Base-by-base conservation (phyloP, 108 stramenopile species). In the Cyclotella kingstonii region DNA sequence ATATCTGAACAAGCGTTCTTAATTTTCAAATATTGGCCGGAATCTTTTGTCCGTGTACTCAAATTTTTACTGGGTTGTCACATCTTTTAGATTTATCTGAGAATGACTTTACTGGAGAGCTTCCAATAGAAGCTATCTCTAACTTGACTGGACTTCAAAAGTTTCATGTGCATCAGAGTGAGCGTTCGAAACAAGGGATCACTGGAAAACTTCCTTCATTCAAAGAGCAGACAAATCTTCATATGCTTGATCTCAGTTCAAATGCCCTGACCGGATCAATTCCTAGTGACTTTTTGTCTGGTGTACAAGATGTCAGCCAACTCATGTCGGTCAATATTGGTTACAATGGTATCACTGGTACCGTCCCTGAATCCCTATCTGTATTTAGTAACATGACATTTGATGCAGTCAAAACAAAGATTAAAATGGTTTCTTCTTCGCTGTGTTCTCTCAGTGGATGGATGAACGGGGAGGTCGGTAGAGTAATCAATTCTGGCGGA, bases 181-280 rank as follows among this genome's bases (percentile, higher is more conserved):
- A 66, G 55, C 47, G 73, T 63, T 14, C 52, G 63, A 57, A 72
- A 63, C 18, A 21, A 21, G 64, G 78, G 46, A 74, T 87, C 46
- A 73, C 67, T 22, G 83, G 86, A 2, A 66, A 73, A 26, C 51
- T 87, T 18, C 86, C 81, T 19, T 70, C 66, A 31, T 82, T 87
- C 47, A 48, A 54, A 42, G 63, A 77, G n/a, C 54, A 78, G 8
- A 73, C 66, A 10, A 68, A 76, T 39, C 76, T 78, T 42, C 73
- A 69, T 62, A 70, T 69, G 65, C 73, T 83, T 10, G 85, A 86
- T 63, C 61, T 81, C 4, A 81, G 78, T 22, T 67, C 71, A 35
- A 84, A 82, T 46, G 55, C 76, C 21, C 63, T 87, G 63, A 84
- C 83, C 8, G 86, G 86, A 48, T 47, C 72, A 0, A 81, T 87